Conservation (phyloP, 768 basidiomycete genomes). For the Pseudohyphozyma bogoriensis region DNA sequence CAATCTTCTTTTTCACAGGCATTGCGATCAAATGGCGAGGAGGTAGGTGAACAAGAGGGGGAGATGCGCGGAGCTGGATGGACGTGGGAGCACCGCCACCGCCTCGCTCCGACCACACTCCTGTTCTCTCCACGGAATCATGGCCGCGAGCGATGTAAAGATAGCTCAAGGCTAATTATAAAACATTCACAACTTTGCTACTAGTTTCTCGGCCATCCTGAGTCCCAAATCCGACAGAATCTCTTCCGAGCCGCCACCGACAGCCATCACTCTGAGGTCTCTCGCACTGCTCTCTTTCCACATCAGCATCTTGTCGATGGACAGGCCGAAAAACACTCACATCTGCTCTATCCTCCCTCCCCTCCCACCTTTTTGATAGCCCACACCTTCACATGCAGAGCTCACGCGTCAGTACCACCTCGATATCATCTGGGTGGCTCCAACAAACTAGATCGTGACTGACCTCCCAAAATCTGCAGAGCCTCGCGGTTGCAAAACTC, state of each 20-base stretch:
- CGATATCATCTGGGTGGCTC: too few species aligned
- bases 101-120: too few species aligned
- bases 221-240: neutral
- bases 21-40: too few species aligned
- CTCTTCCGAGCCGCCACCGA: constrained; percentile 2
- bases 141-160: too few species aligned
- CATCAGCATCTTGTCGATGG: neutral
- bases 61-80: too few species aligned
- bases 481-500: constrained; percentile 4
- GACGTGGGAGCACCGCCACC: too few species aligned
- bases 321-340: neutral
- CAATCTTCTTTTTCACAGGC: too few species aligned
- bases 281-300: neutral
- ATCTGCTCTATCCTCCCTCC: constrained; percentile 5
- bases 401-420: neutral
- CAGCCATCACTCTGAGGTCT: constrained; percentile 1
- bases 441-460: neutral
- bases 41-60: too few species aligned
- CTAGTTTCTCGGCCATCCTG: neutral
- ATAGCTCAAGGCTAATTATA: too few species aligned
- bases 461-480: constrained; percentile 2
- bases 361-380: neutral
- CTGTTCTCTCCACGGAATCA: too few species aligned
- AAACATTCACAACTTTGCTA: too few species aligned
- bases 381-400: neutral